phyloP scores from a whole-genome alignment of 805 yeast species.

The Metschnikowia corniflorae region DNA sequence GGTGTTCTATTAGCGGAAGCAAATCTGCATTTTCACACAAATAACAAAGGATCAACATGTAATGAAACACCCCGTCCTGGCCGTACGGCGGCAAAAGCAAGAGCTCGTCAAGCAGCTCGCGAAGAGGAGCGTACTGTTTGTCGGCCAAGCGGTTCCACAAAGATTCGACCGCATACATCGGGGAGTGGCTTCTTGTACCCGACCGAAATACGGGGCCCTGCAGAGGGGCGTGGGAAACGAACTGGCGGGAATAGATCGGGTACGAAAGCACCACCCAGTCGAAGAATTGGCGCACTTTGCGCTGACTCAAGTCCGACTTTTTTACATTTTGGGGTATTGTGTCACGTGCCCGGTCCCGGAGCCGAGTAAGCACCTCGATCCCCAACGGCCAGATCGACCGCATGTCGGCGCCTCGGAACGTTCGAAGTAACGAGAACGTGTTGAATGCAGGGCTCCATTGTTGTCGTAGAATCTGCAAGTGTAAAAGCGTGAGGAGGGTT shows the following conservation, averaged over 20 bases:
- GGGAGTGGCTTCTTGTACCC: slow-evolving; percentile 40
- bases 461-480: slow-evolving; percentile 42
- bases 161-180: slow-evolving; percentile 37
- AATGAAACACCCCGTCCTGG: slow-evolving; percentile 39
- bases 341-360: slow-evolving; percentile 4
- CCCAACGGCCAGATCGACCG: slow-evolving; percentile 64
- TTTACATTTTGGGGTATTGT: too few relatives aligned
- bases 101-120: slow-evolving; percentile 34
- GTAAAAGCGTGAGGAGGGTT: slow-evolving; percentile 44
- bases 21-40: slow-evolving; percentile 24
- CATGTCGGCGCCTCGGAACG: slow-evolving; percentile 50
- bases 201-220: slow-evolving; percentile 38
- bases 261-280: slow-evolving; percentile 35
- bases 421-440: slow-evolving; percentile 46
- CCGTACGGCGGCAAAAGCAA: slow-evolving; percentile 42
- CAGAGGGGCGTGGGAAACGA: slow-evolving; percentile 8
- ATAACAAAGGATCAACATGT: slow-evolving; percentile 30
- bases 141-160: slow-evolving; percentile 42
- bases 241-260: slow-evolving; percentile 13
- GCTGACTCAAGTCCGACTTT: background rate
- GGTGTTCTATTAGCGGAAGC: slow-evolving; percentile 3
- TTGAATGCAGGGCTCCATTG: slow-evolving; percentile 58
- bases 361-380: slow-evolving; percentile 44
- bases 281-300: slow-evolving; percentile 31
- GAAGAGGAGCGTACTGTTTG: slow-evolving; percentile 32